Conservation (phyloP, 2,329 filamentous ascomycete species). For the Cladosporium sp. region DNA sequence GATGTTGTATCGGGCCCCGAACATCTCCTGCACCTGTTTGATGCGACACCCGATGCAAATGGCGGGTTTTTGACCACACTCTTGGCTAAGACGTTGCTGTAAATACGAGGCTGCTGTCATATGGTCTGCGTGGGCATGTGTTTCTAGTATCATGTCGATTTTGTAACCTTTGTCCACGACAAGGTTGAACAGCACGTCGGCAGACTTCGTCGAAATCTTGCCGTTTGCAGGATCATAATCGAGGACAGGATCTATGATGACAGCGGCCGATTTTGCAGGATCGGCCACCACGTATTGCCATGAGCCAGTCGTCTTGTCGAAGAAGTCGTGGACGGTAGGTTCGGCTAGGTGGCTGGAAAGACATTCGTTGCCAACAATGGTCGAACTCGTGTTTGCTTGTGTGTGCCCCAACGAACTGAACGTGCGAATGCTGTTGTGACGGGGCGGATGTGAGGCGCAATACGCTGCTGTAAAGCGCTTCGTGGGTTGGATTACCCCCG, state of each 20-base stretch:
- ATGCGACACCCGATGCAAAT: conserved; percentile 58
- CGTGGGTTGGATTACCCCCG: too few species aligned
- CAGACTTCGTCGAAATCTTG: conserved; percentile 47
- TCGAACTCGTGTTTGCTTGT: too few species aligned
- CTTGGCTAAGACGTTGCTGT: too few species aligned
- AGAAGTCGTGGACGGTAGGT: background rate
- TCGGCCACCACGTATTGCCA: conserved; percentile 61
- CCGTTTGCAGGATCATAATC: conserved; percentile 49
- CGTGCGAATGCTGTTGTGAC: too few species aligned
- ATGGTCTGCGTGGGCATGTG: conserved; percentile 60
- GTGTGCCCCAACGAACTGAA: too few species aligned
- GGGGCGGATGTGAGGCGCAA: too few species aligned
- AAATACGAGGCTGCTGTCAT: conserved; percentile 58
- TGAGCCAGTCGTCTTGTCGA: conserved; percentile 33
- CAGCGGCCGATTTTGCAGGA: conserved; percentile 43
- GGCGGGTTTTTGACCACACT: conserved; percentile 33
- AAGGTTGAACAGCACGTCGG: conserved; percentile 48
- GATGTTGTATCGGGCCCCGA: conserved; percentile 49
- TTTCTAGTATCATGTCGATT: conserved; percentile 56
- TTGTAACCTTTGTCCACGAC: conserved; percentile 45
- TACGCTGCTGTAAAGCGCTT: too few species aligned
- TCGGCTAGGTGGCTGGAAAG: too few species aligned
- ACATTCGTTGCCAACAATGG: too few species aligned
- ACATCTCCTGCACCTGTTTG: conserved; percentile 46
- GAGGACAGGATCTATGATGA: conserved; percentile 60